Percentiles rank a stretch among this genome's conserved stretches.
Conservation (phyloP, 164 flowering plant species). For the Sedum album region DNA sequence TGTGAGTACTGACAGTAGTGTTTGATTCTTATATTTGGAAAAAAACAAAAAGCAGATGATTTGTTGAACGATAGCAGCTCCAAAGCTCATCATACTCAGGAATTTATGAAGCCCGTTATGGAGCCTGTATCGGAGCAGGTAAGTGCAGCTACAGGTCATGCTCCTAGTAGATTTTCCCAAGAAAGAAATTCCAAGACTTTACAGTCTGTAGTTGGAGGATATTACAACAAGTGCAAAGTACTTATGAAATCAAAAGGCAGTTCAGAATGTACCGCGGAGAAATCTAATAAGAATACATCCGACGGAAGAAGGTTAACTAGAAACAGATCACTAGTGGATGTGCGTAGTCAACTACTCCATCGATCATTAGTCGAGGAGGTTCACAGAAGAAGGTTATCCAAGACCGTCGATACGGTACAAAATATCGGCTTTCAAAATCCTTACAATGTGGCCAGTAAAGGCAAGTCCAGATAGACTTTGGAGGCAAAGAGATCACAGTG, state of each 20-base stretch:
- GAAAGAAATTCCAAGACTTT: slow-evolving; percentile 15
- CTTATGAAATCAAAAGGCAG: slow-evolving; percentile 15
- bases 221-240: slow-evolving; percentile 16
- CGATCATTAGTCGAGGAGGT: slow-evolving; percentile 48
- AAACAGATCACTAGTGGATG: slow-evolving; percentile 43
- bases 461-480: slow-evolving; percentile 18
- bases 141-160: slow-evolving; percentile 16
- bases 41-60: slow-evolving; percentile 40
- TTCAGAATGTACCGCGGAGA: slow-evolving; percentile 13
- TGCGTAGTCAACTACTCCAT: slow-evolving; percentile 41
- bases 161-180: slow-evolving; percentile 34
- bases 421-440: slow-evolving; percentile 46
- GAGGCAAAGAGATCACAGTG: slow-evolving; percentile 1
- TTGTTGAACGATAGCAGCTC: slow-evolving; percentile 40
- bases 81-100: slow-evolving; percentile 38
- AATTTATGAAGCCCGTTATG: slow-evolving; percentile 25
- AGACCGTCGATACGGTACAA: slow-evolving; percentile 45
- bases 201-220: slow-evolving; percentile 13
- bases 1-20: slow-evolving; percentile 10
- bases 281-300: not conserved
- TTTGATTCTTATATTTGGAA: not conserved
- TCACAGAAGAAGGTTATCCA: slow-evolving; percentile 32
- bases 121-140: slow-evolving; percentile 10
- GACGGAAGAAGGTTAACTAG: slow-evolving; percentile 28
- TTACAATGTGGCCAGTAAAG: slow-evolving; percentile 8